These are phyloP conservation scores for Mrakiaceae sp. DNA, from an alignment of 1,284 basidiomycete species.

Conservation along the genomic window DNA sequence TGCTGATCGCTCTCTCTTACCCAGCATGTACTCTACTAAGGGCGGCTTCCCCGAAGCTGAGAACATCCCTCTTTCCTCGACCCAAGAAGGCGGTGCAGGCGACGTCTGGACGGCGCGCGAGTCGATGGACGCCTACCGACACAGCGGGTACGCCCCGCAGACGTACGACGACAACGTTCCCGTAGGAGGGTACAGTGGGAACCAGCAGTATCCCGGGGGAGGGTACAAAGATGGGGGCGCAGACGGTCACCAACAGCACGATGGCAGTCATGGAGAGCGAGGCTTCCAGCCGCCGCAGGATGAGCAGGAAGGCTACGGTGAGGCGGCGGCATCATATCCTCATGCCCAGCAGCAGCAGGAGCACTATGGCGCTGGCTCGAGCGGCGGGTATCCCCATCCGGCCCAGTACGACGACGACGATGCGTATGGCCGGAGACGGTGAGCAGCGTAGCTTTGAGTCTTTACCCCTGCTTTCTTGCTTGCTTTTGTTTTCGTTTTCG, in stretches of 20 bases:
- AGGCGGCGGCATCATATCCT: too few relatives aligned
- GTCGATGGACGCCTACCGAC: conserved; percentile 2
- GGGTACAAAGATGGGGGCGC: not conserved
- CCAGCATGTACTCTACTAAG: conserved; percentile 15
- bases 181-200: not conserved
- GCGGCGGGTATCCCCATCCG: too few relatives aligned
- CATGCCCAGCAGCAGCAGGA: too few relatives aligned
- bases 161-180: not conserved
- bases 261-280: not conserved
- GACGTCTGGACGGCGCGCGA: conserved; percentile 1
- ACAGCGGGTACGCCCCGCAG: not conserved
- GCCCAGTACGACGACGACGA: too few relatives aligned
- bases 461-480: too few relatives aligned
- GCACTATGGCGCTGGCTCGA: too few relatives aligned
- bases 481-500: too few relatives aligned
- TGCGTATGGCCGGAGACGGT: too few relatives aligned
- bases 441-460: too few relatives aligned
- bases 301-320: not conserved
- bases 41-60: conserved; percentile 14
- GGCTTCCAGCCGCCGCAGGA: not conserved
- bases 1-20: not conserved
- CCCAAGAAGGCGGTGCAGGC: not conserved
- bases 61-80: conserved; percentile 10
- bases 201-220: not conserved
- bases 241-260: not conserved